These are phyloP conservation scores for Diplotaxis tenuifolia DNA, from an alignment of 345 rosid species.

Conservation along the genomic window DNA sequence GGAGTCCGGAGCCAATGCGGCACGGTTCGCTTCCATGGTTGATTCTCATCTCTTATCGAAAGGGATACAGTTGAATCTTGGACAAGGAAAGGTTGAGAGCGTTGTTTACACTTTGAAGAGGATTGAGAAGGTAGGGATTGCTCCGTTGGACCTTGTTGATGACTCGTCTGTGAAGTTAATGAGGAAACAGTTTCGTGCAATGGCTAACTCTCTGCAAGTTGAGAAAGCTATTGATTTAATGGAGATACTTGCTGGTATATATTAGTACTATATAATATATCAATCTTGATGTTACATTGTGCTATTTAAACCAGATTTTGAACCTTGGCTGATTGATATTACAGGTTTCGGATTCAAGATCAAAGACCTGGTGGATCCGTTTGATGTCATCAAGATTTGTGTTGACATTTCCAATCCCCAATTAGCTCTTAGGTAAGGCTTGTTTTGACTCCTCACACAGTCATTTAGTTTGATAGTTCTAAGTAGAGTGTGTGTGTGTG, in stretches of 20 bases:
- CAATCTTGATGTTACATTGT: not conserved
- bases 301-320: not conserved
- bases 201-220: conserved; percentile 49
- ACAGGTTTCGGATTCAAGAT: conserved; percentile 63
- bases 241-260: conserved; percentile 71
- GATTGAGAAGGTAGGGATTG: conserved; percentile 53
- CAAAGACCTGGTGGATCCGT: conserved; percentile 62
- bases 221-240: conserved; percentile 53
- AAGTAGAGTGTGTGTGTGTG: not conserved
- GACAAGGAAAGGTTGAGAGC: conserved; percentile 51
- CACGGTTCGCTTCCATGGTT: conserved; percentile 50
- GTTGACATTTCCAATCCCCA: conserved; percentile 54
- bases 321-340: conserved; percentile 25
- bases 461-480: not conserved
- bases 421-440: conserved; percentile 67
- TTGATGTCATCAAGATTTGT: conserved; percentile 51
- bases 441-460: not conserved
- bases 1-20: conserved; percentile 51
- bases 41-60: conserved; percentile 43
- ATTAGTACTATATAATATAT: not conserved
- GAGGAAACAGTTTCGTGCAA: conserved; percentile 53
- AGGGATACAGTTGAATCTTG: conserved; percentile 50
- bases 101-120: conserved; percentile 56
- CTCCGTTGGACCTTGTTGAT: conserved; percentile 53
- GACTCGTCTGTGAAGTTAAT: conserved; percentile 43